Evolutionary conservation across 139 green algal genomes (phyloP).

Genomic region (Tetraselmis chui): DNA sequence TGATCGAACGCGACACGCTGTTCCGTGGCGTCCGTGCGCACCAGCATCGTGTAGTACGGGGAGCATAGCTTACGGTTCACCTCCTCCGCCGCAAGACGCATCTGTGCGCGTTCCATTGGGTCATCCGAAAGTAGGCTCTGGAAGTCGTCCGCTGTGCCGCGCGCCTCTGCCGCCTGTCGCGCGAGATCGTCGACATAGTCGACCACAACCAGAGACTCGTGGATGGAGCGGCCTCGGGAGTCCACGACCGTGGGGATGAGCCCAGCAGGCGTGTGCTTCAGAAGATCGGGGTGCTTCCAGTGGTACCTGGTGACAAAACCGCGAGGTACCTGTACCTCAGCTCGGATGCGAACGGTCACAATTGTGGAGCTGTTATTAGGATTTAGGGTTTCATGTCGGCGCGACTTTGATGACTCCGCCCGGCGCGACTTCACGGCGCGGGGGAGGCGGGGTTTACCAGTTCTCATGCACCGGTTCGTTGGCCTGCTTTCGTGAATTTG

Average conservation of each 20-base stretch:
- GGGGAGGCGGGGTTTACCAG: too few species aligned
- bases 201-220: constrained; percentile 13
- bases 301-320: constrained; percentile 6
- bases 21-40: constrained; percentile 14
- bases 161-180: not conserved
- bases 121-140: constrained; percentile 2
- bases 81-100: constrained; percentile 2
- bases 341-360: too few species aligned
- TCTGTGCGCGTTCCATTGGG: constrained; percentile 10
- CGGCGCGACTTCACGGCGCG: too few species aligned
- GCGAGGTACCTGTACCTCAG: too few species aligned
- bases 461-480: constrained; percentile 17
- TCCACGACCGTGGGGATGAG: constrained; percentile 18
- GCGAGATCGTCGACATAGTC: constrained; percentile 22
- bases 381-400: too few species aligned
- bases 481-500: constrained; percentile 1
- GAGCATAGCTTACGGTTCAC: constrained; percentile 16
- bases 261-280: constrained; percentile 13
- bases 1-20: constrained; percentile 17
- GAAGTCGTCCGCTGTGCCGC: not conserved
- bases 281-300: constrained; percentile 17
- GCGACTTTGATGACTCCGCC: too few species aligned
- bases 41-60: constrained; percentile 17
- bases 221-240: not conserved
- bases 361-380: too few species aligned